Conservation (phyloP, 2,329 filamentous ascomycete genomes). For the Hypoxylon sp. region DNA sequence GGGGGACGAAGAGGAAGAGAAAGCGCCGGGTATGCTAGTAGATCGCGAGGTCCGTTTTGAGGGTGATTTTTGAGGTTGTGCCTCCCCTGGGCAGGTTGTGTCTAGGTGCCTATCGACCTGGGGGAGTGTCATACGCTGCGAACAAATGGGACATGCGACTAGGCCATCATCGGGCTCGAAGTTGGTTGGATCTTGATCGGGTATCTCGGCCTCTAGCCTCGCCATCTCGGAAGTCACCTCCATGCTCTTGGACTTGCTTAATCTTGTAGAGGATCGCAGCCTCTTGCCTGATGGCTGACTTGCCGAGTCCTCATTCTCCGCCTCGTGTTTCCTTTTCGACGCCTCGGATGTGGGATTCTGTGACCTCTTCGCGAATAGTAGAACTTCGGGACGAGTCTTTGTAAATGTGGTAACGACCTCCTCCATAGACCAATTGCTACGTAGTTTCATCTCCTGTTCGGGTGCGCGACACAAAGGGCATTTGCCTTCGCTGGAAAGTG, state of each 20-base stretch:
- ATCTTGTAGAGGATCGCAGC: constrained; percentile 60
- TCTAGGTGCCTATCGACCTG: constrained; percentile 85
- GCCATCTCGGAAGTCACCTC: constrained; percentile 50
- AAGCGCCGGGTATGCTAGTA: constrained; percentile 28
- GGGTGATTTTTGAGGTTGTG: constrained; percentile 43
- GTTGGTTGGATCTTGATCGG: constrained; percentile 30
- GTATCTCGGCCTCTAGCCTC: constrained; percentile 45
- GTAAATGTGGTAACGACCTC: constrained; percentile 85
- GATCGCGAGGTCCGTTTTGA: constrained; percentile 18
- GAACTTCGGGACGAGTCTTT: constrained; percentile 66
- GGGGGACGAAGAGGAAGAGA: constrained; percentile 32
- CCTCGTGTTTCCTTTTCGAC: constrained; percentile 62
- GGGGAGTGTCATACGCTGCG: constrained; percentile 78
- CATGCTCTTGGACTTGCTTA: constrained; percentile 55
- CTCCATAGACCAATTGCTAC: constrained; percentile 84
- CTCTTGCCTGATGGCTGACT: constrained; percentile 55
- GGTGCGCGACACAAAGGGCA: constrained; percentile 83
- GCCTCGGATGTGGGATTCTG: constrained; percentile 36
- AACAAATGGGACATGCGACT: constrained; percentile 85
- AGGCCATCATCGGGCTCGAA: constrained; percentile 71
- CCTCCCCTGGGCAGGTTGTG: constrained; percentile 57
- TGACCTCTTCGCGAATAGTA: constrained; percentile 69
- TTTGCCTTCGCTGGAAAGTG: constrained; percentile 81
- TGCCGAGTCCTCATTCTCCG: constrained; percentile 36
- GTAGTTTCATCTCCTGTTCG: constrained; percentile 85